phyloP scores from a whole-genome alignment of 2,329 filamentous ascomycete species.

The Xylaria hypoxylon region DNA sequence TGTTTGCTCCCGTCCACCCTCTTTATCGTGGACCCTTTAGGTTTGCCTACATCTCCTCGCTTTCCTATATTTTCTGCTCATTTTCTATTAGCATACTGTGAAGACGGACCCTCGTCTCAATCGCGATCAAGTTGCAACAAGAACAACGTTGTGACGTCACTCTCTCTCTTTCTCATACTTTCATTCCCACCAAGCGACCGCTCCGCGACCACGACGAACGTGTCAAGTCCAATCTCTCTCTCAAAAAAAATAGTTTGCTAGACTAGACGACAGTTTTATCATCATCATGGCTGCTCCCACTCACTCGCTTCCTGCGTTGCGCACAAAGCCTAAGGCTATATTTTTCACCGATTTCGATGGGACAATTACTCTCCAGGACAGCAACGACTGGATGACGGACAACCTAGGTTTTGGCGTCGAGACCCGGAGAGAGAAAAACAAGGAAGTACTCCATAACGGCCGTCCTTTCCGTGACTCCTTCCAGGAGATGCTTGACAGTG shows the following conservation, averaged over 20 bases:
- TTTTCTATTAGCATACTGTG: neutral
- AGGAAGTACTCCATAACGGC: conserved; percentile 77
- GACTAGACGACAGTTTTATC: neutral
- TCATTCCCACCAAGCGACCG: conserved; percentile 7
- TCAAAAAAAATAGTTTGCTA: neutral
- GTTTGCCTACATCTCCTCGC: neutral
- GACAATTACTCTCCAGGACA: conserved; percentile 82
- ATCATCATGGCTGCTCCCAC: conserved; percentile 26
- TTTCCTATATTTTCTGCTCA: neutral
- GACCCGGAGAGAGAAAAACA: conserved; percentile 78
- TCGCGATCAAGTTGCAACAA: neutral
- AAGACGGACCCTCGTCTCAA: neutral
- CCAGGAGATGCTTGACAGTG: conserved; percentile 89
- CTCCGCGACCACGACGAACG: conserved; percentile 1
- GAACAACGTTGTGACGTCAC: conserved; percentile 14
- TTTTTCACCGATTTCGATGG: conserved; percentile 99
- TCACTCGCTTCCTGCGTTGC: conserved; percentile 65
- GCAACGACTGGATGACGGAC: conserved; percentile 83
- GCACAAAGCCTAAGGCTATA: conserved; percentile 84
- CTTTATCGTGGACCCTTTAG: conserved; percentile 2
- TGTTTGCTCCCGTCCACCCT: conserved; percentile 15
- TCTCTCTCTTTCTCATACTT: conserved; percentile 3
- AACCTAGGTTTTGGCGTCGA: conserved; percentile 85
- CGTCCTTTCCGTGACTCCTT: conserved; percentile 87
- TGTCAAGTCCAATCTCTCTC: neutral